Base-by-base conservation (phyloP, 176 grass and related monocot species). In the Elaeis guineensis region DNA sequence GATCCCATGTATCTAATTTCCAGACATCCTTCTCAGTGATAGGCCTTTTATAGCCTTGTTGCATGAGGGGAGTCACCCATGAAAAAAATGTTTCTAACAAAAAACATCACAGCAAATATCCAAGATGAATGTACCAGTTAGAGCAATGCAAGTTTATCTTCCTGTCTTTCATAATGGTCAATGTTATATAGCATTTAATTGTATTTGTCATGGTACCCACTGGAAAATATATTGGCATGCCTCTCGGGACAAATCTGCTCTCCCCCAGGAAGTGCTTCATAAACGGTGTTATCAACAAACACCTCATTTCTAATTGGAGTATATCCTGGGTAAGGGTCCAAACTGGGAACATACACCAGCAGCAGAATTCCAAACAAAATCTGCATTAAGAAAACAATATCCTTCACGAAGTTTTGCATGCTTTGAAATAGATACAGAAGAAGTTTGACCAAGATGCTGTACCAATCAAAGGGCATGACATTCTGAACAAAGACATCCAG, bases 1-100 rank as follows among this genome's bases (percentile, higher is more conserved):
- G 80, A 56, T 97, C 93, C 93, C 93, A 97, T 55, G 53, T 57
- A 71, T 97, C 93, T 69, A 97, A 65, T 77, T 97, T 91, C 93
- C 93, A 97, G 35, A 97, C 85, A 90, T 97, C 93, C 77, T 83
- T 97, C 59, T 97, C 79, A 7, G 79, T 89, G 35, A 91, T 80
- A 55, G 87, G 84, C 69, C 59, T 87, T 70, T 52, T 89, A 68
- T 67, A 97, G 60, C 93, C 93, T 91, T 89, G 93, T 83, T 80
- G 78, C 84, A 97, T 91, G 59, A 97, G 69, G 75, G 87, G 93
- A 64, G 93, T 97, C 70, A 97, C 89, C 93, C 93, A 97, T 64
- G 87, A 81, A 97, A 97, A 97, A 4, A 91, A 65, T 82, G 81
- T 92, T 53, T 18, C 93, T 97, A 70, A 51, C 9, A 61, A 80